Evolutionary conservation across 148 eudicot genomes (phyloP).

Genomic region (Persicaria maculosa): DNA sequence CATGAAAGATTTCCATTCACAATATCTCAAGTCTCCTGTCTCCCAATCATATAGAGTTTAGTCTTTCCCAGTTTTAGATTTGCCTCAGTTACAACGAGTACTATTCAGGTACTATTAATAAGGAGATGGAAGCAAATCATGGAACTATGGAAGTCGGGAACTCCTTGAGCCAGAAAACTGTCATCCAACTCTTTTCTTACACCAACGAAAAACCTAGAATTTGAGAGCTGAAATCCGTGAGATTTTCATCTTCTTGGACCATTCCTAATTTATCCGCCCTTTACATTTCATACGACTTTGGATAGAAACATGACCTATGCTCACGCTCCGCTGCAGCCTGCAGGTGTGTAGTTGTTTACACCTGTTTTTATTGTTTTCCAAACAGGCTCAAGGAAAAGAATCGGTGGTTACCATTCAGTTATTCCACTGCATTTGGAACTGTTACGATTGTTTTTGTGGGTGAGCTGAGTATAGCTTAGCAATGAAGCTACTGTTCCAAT

Average conservation of each 20-base stretch:
- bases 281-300: neutral
- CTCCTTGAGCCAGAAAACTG: neutral
- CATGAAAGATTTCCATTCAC: conserved; percentile 49
- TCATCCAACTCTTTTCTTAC: neutral
- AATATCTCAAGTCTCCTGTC: conserved; percentile 72
- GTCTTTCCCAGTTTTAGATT: conserved; percentile 72
- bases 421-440: neutral
- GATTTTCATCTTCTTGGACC: too few relatives aligned
- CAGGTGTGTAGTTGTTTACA: conserved; percentile 7
- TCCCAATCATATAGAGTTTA: conserved; percentile 64
- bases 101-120: conserved; percentile 37
- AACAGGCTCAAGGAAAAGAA: neutral
- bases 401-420: neutral
- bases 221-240: too few relatives aligned
- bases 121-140: conserved; percentile 16
- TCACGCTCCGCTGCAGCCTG: neutral
- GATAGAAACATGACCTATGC: neutral
- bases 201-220: too few relatives aligned
- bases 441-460: neutral
- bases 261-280: too few relatives aligned
- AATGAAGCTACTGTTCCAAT: neutral
- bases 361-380: neutral
- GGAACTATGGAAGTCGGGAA: neutral
- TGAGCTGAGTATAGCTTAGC: neutral
- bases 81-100: conserved; percentile 65